A percentile compares a stretch with the other conserved stretches of the same genome.
Conservation (phyloP, 2,329 filamentous ascomycete species). For the Fusarium subglutinans region DNA sequence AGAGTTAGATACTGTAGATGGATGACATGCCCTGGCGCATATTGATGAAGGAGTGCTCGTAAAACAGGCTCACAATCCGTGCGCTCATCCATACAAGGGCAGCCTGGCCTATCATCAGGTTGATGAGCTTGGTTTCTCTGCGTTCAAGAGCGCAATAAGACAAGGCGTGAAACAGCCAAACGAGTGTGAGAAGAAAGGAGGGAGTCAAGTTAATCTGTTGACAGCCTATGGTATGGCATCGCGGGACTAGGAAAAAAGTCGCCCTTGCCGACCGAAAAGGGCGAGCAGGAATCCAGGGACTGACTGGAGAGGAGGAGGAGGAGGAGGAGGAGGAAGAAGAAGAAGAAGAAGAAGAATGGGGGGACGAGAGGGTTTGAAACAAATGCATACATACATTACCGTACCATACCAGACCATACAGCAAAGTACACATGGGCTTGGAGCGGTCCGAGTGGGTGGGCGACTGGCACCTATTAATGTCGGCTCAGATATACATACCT, state of each 20-base stretch:
- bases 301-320: background rate
- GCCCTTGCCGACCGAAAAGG: slow-evolving; percentile 39
- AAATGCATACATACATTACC: slow-evolving; percentile 20
- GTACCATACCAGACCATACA: background rate
- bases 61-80: slow-evolving; percentile 37
- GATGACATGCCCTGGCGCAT: slow-evolving; percentile 35
- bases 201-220: background rate
- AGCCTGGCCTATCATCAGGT: slow-evolving; percentile 39
- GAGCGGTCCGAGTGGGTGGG: slow-evolving; percentile 36
- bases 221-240: slow-evolving; percentile 44
- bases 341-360: background rate
- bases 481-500: slow-evolving; percentile 17
- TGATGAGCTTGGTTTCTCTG: slow-evolving; percentile 22
- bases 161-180: slow-evolving; percentile 27
- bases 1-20: slow-evolving; percentile 12
- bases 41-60: slow-evolving; percentile 33
- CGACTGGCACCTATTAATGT: slow-evolving; percentile 44
- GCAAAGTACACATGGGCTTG: slow-evolving; percentile 21
- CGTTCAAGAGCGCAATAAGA: slow-evolving; percentile 21
- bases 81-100: slow-evolving; percentile 39
- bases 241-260: slow-evolving; percentile 20
- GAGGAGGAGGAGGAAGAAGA: background rate
- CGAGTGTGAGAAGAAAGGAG: slow-evolving; percentile 36
- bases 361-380: slow-evolving; percentile 42
- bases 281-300: slow-evolving; percentile 29